These are phyloP conservation scores for Arthroderma sp. DNA, from an alignment of 2,329 filamentous ascomycete species.

Conservation along the genomic window DNA sequence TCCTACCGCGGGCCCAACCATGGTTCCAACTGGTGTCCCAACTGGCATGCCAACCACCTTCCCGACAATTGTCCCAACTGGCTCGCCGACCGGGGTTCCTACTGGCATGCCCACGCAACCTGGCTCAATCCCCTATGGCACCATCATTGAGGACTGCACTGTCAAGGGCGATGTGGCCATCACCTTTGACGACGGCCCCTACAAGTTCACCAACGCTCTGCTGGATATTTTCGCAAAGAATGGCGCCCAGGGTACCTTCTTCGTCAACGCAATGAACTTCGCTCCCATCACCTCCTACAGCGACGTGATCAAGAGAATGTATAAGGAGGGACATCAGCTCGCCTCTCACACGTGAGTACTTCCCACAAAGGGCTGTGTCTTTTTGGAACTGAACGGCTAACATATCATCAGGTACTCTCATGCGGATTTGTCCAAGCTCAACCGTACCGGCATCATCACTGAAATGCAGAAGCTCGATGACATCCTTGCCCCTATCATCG, in stretches of 20 bases:
- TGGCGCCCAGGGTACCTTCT: slow-evolving; percentile 68
- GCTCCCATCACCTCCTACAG: slow-evolving; percentile 13
- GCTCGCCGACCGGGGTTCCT: too few relatives aligned
- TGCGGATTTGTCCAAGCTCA: slow-evolving; percentile 26
- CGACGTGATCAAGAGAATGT: slow-evolving; percentile 23
- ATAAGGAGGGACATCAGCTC: slow-evolving; percentile 35
- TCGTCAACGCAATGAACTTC: slow-evolving; percentile 55
- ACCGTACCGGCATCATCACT: slow-evolving; percentile 21
- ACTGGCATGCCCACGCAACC: background rate
- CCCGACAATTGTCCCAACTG: background rate
- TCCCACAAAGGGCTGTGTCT: background rate
- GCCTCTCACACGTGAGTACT: slow-evolving; percentile 35
- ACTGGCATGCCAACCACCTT: background rate
- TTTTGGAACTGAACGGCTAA: background rate
- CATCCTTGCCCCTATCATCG: slow-evolving; percentile 29
- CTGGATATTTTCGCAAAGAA: slow-evolving; percentile 52
- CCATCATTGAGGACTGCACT: slow-evolving; percentile 13
- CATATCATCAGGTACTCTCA: slow-evolving; percentile 28
- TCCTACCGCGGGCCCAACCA: background rate
- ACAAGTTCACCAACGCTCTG: slow-evolving; percentile 57
- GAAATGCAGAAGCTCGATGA: slow-evolving; percentile 35
- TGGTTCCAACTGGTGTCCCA: background rate
- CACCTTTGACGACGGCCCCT: slow-evolving; percentile 79
- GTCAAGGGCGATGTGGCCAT: slow-evolving; percentile 58
- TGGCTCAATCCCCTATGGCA: background rate